phyloP scores from a whole-genome alignment of 1,139 yeast genomes.

The Pichia sp. region DNA sequence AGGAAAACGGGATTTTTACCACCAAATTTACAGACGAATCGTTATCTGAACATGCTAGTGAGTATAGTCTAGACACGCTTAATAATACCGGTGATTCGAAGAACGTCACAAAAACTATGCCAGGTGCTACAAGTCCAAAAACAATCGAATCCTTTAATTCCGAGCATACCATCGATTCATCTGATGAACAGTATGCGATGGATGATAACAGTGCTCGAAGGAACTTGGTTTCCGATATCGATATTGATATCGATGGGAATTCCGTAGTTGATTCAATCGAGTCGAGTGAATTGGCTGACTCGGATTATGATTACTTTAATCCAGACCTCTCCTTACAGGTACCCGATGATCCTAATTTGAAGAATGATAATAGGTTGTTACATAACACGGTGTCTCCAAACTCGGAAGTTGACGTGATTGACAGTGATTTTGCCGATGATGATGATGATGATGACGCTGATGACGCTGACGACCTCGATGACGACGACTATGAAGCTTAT shows the following conservation, averaged over 20 bases:
- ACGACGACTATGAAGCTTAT: not conserved
- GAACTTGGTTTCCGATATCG: conserved; percentile 2
- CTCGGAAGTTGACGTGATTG: not conserved
- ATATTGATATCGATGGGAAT: conserved; percentile 1
- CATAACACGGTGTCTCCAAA: not conserved
- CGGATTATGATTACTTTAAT: conserved; percentile 11
- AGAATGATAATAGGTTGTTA: not conserved
- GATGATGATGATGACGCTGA: not conserved
- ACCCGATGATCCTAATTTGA: not conserved
- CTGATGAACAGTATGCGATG: not conserved
- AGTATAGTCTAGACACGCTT: no score
- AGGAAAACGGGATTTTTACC: no score
- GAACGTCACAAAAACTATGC: no score
- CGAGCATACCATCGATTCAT: conserved; percentile 6
- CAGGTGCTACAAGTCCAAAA: not conserved
- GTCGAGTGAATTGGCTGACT: conserved; percentile 15
- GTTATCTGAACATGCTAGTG: no score
- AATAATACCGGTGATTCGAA: no score
- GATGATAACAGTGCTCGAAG: conserved; percentile 3
- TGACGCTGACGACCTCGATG: conserved; percentile 5
- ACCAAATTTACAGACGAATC: no score
- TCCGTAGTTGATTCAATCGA: conserved; percentile 14
- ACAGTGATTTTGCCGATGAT: not conserved
- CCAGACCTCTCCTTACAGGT: not conserved
- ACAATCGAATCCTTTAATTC: conserved; percentile 1